These are phyloP conservation scores for Phlyctochytrium planicorne DNA, from an alignment of 192 early-diverging fungal genomes.

Conservation along the genomic window DNA sequence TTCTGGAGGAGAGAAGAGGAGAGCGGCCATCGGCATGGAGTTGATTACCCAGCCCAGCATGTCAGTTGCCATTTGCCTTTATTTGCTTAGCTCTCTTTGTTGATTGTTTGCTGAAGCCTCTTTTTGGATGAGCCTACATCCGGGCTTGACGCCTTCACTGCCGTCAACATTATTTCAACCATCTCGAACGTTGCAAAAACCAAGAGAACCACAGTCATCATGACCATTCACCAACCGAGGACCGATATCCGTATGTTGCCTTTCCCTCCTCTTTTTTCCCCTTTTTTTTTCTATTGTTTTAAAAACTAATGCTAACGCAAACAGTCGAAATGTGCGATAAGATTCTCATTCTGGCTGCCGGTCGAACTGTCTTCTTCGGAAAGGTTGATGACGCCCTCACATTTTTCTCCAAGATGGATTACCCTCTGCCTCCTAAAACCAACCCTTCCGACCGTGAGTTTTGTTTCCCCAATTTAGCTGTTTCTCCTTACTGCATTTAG, in stretches of 20 bases:
- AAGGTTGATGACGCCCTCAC: slow-evolving; percentile 33
- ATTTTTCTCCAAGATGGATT: slow-evolving; percentile 56
- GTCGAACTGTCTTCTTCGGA: slow-evolving; percentile 60
- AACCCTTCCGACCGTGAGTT: slow-evolving; percentile 5
- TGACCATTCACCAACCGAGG: slow-evolving; percentile 85
- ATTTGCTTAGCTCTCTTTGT: background rate
- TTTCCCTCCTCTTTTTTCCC: slow-evolving; percentile 76
- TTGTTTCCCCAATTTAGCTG: slow-evolving; percentile 27
- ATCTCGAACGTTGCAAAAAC: slow-evolving; percentile 23
- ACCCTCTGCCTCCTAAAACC: slow-evolving; percentile 3
- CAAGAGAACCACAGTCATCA: slow-evolving; percentile 53
- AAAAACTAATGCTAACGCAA: slow-evolving; percentile 52
- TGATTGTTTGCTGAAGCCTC: slow-evolving; percentile 35
- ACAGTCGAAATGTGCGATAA: slow-evolving; percentile 80
- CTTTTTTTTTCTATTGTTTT: slow-evolving; percentile 56
- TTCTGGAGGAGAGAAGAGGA: slow-evolving; percentile 79
- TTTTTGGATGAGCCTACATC: slow-evolving; percentile 44
- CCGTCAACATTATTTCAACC: slow-evolving; percentile 57
- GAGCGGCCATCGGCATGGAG: slow-evolving; percentile 70
- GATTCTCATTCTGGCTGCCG: slow-evolving; percentile 70
- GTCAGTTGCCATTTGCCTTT: background rate
- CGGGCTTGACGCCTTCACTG: slow-evolving; percentile 68
- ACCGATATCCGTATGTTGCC: slow-evolving; percentile 74
- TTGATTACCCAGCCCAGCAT: slow-evolving; percentile 73
- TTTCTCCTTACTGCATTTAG: too few species aligned